Evolutionary conservation across 768 basidiomycete species (phyloP), one percentile per base, ranked within the genome.

Genomic region (Suillus ampliporus): DNA sequence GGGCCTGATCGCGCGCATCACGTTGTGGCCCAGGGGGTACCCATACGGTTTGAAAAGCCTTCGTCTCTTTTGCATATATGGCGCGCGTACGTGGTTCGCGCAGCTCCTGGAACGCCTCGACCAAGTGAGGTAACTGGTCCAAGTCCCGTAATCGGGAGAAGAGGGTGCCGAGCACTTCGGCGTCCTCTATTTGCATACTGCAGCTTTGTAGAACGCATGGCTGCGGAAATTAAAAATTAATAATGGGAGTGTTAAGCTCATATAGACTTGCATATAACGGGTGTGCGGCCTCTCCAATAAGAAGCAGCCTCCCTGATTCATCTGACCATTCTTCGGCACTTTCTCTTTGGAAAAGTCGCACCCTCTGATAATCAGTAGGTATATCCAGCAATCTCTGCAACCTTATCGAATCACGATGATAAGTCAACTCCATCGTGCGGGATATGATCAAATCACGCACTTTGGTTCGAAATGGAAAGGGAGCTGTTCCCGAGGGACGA

Each of bases 281-380:
- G 73, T 88, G 87, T 9, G 85, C 86, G 9, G 87, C 84, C 64
- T 89, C 86, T 53, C 87, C 84, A 50, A 87, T 80, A 38, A 89
- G 68, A 28, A 85, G 83, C 43, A 87, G 68, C 62, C 80, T 78
- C 35, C 82, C 84, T 13, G 77, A 68, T 37, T 84, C 80, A 63
- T 87, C 86, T 13, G 81, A 80, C 74, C 84, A 81, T 35, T 78
- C 80, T 28, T 87, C 85, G n/a, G 83, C 72, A 34, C 76, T 73
- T 19, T 74, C 63, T 19, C 66, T 75, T 37, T 72, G 58, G 38
- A 82, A 80, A 37, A 81, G 67, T 35, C 77, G 72, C 13, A 82
- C 74, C 2, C 81, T 79, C 8, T 79, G 66, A 63, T 80, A 82
- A 13, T 71, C 67, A 0, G 79, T 75, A 5, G 74, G 68, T 4